These are phyloP conservation scores for Leccinum pseudoinsigne DNA, from an alignment of 1,284 basidiomycete genomes.

Conservation along the genomic window DNA sequence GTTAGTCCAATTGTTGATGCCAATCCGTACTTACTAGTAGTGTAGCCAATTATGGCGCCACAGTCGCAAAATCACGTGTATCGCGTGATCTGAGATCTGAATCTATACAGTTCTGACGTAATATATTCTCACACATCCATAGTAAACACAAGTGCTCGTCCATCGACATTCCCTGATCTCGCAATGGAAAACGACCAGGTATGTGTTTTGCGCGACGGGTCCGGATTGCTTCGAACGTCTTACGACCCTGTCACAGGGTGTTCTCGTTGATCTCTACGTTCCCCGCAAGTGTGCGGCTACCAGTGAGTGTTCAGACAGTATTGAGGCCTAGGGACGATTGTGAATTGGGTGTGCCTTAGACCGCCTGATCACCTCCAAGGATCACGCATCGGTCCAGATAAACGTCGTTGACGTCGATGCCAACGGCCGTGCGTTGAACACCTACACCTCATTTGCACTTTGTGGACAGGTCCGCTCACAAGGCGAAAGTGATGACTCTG, in stretches of 20 bases:
- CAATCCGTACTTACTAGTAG: constrained; percentile 6
- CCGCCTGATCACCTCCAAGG: constrained; percentile 97
- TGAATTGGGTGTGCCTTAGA: constrained; percentile 44
- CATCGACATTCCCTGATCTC: constrained; percentile 18
- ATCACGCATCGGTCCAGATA: constrained; percentile 98
- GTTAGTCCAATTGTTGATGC: constrained; percentile 1
- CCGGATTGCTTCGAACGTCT: neutral
- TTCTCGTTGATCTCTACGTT: constrained; percentile 99
- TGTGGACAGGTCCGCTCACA: constrained; percentile 92
- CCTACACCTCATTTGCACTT: constrained; percentile 92
- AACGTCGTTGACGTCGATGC: constrained; percentile 94
- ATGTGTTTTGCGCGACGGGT: constrained; percentile 23
- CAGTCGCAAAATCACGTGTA: constrained; percentile 1
- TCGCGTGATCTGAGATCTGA: neutral
- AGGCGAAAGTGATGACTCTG: constrained; percentile 95
- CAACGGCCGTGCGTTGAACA: constrained; percentile 85
- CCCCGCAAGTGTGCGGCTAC: constrained; percentile 99
- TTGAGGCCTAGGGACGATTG: constrained; percentile 5
- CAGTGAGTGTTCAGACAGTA: constrained; percentile 55
- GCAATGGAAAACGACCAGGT: constrained; percentile 84
- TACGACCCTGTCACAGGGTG: constrained; percentile 58
- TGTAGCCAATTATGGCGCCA: neutral
- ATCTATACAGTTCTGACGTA: constrained; percentile 34
- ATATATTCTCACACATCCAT: constrained; percentile 28
- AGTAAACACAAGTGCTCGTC: neutral